Conservation (phyloP, 331 rosid species). For the Prunus yedoensis region DNA sequence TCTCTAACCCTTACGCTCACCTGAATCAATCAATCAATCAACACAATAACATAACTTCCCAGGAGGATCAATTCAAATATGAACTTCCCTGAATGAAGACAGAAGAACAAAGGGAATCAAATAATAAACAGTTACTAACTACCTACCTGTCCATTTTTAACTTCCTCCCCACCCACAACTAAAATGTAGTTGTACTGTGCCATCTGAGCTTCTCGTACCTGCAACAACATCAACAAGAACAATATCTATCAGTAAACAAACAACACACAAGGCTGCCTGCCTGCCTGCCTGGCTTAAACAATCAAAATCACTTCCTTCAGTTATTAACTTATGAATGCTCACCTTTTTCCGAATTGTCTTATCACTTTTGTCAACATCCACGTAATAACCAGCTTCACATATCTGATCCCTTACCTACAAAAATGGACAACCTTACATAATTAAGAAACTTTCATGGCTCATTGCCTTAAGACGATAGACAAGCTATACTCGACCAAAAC, state of each 20-base stretch:
- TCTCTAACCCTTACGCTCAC: constrained; percentile 89
- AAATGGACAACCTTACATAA: constrained; percentile 19
- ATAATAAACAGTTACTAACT: too few species aligned
- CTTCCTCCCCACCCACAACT: constrained; percentile 97
- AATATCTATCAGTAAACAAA: too few species aligned
- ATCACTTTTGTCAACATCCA: constrained; percentile 82
- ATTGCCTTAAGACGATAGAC: too few species aligned
- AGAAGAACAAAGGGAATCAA: too few species aligned
- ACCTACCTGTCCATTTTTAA: constrained; percentile 65
- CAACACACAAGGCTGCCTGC: too few species aligned
- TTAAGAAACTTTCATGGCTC: too few species aligned
- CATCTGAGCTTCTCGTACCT: constrained; percentile 95
- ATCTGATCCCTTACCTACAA: constrained; percentile 70
- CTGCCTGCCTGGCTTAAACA: too few species aligned
- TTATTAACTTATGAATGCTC: constrained; percentile 3
- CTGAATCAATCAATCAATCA: constrained; percentile 41
- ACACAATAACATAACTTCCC: too few species aligned
- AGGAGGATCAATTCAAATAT: too few species aligned
- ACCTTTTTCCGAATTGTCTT: constrained; percentile 95
- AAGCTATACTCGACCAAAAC: too few species aligned
- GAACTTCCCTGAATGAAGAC: too few species aligned
- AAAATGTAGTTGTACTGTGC: constrained; percentile 89
- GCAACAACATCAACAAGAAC: constrained; percentile 23
- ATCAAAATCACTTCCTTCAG: too few species aligned
- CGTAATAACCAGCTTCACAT: constrained; percentile 67